Base-by-base conservation (phyloP, 176 grass and related monocot species). In the Puccinellia tenuiflora region DNA sequence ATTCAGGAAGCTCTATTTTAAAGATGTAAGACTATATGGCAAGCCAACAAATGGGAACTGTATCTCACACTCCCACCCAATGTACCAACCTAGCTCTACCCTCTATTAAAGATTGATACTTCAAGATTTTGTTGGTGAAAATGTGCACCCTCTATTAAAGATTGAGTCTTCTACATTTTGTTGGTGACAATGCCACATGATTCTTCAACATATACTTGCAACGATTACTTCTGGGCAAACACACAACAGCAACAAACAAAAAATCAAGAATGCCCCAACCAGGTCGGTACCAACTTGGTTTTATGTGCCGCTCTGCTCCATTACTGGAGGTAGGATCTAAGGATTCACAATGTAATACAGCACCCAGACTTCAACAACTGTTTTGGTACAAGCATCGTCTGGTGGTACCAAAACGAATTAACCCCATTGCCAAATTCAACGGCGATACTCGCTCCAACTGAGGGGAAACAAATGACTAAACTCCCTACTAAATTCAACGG, bases 361-460 rank as follows among this genome's bases (percentile, higher is more conserved):
- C 25, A 72, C 64, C 83, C 8, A 75, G 68, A 75, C 38, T 75
- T 52, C 29, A 78, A 54, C 78, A 26, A 47, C 73, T 73, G 65
- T 39, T 73, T 56, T 52, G 12, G 88, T 56, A 73, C 73, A 78
- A 24, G 79, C 73, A 86, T 73, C 46, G 17, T 64, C 15, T 48
- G 65, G 72, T 54, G 63, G 63, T 66, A 83, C 74, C 88, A 29
- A 53, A 71, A 73, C 64, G 53, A 70, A 76, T 22, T 63, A 59
- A 86, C 48, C 15, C 34, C 43, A 46, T 3, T 10, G n/a, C n/a
- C n/a, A n/a, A 57, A 73, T 71, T 55, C 52, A 74, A 14, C 63
- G 11, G 21, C 18, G 29, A 35, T 54, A 56, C 68, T 75, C 29
- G 6, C 33, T 61, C 39, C 77, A 68, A 83, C 74, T 40, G 77